Conservation (phyloP, 2,329 filamentous ascomycete genomes). For the Eutypa lata region DNA sequence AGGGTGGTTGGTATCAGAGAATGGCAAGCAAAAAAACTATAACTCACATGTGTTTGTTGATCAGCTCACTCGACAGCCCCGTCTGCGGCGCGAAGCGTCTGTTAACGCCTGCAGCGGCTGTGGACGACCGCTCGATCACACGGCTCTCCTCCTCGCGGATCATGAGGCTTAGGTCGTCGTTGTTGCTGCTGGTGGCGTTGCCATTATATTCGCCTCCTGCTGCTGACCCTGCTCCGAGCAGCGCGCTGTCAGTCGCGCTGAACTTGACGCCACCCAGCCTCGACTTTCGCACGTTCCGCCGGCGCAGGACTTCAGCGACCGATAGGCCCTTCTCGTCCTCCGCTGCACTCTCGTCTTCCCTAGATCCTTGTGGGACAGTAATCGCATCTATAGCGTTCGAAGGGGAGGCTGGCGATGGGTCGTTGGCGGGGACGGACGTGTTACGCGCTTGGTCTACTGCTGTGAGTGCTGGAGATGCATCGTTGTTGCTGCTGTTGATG, state of each 20-base stretch:
- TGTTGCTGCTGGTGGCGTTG: constrained; percentile 5
- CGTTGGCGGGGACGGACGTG: not conserved
- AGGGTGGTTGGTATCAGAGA: no score
- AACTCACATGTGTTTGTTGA: constrained; percentile 79
- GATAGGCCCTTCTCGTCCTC: constrained; percentile 36
- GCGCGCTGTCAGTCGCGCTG: constrained; percentile 29
- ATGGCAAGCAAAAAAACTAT: no score
- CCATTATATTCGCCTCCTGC: constrained; percentile 10
- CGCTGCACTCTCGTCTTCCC: constrained; percentile 8
- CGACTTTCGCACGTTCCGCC: constrained; percentile 49
- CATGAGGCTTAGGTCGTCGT: constrained; percentile 34
- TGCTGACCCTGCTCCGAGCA: constrained; percentile 13
- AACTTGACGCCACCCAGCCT: constrained; percentile 57
- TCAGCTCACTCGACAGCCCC: constrained; percentile 60
- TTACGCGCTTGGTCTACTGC: constrained; percentile 2
- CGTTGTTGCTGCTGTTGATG: constrained; percentile 2
- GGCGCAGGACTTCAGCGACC: constrained; percentile 48
- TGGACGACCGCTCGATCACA: constrained; percentile 22
- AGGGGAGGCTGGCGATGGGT: not conserved
- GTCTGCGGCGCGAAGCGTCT: constrained; percentile 71
- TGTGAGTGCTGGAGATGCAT: constrained; percentile 5
- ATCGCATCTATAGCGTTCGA: constrained; percentile 6
- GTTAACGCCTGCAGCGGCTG: constrained; percentile 30
- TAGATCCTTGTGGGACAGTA: constrained; percentile 7
- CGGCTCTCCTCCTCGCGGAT: constrained; percentile 32